These are phyloP conservation scores for Podaxis sp. DNA, from an alignment of 768 basidiomycete genomes.

Conservation along the genomic window DNA sequence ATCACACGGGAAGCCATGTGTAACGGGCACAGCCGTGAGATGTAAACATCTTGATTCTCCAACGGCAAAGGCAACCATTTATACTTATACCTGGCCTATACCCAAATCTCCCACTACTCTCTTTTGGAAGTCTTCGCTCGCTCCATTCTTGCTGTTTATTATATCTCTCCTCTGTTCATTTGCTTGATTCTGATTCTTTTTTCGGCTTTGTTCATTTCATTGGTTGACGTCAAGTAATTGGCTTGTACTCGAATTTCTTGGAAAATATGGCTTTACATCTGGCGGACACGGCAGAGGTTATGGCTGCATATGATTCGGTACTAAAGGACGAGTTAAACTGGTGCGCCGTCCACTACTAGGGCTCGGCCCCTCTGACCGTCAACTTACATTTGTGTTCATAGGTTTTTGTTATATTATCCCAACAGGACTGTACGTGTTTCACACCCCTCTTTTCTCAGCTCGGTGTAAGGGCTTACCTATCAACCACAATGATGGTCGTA, in stretches of 20 bases:
- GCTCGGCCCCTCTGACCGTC: background rate
- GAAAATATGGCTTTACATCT: slow-evolving; percentile 9
- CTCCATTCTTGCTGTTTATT: background rate
- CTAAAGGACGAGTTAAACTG: slow-evolving; percentile 12
- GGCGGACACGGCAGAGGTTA: slow-evolving; percentile 1
- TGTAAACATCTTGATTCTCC: background rate
- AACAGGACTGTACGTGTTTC: slow-evolving; percentile 23
- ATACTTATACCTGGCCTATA: background rate
- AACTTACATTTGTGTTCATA: background rate
- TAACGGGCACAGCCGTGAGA: background rate
- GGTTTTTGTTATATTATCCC: slow-evolving; percentile 27
- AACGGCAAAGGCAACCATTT: background rate
- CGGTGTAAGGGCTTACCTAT: background rate
- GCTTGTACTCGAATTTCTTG: background rate
- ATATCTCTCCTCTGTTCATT: background rate
- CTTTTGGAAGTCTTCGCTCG: background rate
- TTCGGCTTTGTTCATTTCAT: background rate
- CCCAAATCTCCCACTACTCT: background rate
- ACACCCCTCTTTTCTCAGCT: background rate
- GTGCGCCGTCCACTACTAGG: background rate
- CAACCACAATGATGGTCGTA: background rate
- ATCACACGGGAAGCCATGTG: background rate
- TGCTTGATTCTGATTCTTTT: background rate
- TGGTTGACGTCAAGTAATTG: background rate
- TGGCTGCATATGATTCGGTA: slow-evolving; percentile 14